A percentile compares a stretch with the other conserved stretches of the same genome.
phyloP scores from a whole-genome alignment of 129 eudicot species.

The Lonicera japonica region DNA sequence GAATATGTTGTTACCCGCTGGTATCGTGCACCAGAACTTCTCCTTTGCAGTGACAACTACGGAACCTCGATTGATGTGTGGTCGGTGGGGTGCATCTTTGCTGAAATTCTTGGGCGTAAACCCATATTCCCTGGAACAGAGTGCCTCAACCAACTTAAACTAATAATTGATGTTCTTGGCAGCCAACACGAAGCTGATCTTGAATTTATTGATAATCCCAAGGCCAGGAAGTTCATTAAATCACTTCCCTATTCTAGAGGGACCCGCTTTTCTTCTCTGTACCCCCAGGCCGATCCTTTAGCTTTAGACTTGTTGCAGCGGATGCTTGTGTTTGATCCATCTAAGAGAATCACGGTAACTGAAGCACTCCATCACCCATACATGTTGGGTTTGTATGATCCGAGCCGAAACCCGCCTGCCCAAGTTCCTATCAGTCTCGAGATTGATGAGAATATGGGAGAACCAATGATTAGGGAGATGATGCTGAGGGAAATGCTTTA shows the following conservation, averaged over 20 bases:
- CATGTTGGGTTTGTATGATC: constrained; percentile 68
- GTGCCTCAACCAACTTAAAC: constrained; percentile 59
- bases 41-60: constrained; percentile 65
- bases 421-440: constrained; percentile 53
- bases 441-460: constrained; percentile 72
- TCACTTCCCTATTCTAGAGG: constrained; percentile 47
- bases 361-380: constrained; percentile 83
- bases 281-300: constrained; percentile 64
- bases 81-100: constrained; percentile 87
- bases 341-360: constrained; percentile 62
- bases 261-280: constrained; percentile 37
- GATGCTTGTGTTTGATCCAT: constrained; percentile 76
- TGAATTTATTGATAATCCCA: constrained; percentile 54
- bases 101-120: constrained; percentile 74
- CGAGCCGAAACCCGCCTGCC: constrained; percentile 63
- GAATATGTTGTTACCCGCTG: constrained; percentile 87
- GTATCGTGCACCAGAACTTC: constrained; percentile 87
- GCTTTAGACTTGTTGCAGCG: constrained; percentile 57
- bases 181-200: constrained; percentile 58
- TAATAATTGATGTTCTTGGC: constrained; percentile 61
- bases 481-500: constrained; percentile 73
- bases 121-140: constrained; percentile 74
- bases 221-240: constrained; percentile 47
- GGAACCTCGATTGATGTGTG: constrained; percentile 77
- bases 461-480: constrained; percentile 73